These are phyloP conservation scores for Komagataella populi DNA, from an alignment of 805 yeast genomes.

Conservation along the genomic window DNA sequence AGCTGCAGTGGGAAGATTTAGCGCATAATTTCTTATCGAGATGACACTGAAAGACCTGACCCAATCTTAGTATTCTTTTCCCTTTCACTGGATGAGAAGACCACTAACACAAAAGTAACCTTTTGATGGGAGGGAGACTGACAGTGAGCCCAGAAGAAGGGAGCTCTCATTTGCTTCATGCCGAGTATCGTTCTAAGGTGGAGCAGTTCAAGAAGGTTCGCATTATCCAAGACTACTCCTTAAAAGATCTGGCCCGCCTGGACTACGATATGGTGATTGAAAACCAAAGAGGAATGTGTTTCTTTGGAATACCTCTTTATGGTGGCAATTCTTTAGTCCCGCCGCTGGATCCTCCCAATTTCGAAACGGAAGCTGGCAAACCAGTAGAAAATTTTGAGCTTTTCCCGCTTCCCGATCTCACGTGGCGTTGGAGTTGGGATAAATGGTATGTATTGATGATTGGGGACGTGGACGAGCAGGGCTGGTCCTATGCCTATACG, in stretches of 20 bases:
- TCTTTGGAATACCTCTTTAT: constrained; percentile 38
- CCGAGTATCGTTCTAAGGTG: not conserved
- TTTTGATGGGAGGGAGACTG: not conserved
- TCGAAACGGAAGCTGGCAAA: constrained; percentile 28
- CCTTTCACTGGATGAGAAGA: not conserved
- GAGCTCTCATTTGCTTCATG: not conserved
- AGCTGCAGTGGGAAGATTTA: not conserved
- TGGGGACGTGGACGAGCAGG: constrained; percentile 43
- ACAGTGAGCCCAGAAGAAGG: not conserved
- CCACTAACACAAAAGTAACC: not conserved
- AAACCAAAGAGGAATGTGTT: constrained; percentile 38
- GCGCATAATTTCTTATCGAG: not conserved
- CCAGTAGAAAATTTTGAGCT: constrained; percentile 15
- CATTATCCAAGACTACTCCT: not conserved
- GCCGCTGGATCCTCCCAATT: constrained; percentile 35
- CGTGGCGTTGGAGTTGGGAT: constrained; percentile 46
- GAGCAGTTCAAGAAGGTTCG: not conserved
- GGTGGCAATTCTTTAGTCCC: constrained; percentile 31
- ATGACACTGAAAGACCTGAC: not conserved
- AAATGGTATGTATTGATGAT: constrained; percentile 40
- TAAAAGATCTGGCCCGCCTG: not conserved
- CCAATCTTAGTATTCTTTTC: not conserved
- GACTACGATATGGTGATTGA: constrained; percentile 31
- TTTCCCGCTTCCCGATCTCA: constrained; percentile 32
- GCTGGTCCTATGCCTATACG: constrained; percentile 36